Evolutionary conservation across 2,329 filamentous ascomycete genomes (phyloP).

Genomic region (Septoria linicola): DNA sequence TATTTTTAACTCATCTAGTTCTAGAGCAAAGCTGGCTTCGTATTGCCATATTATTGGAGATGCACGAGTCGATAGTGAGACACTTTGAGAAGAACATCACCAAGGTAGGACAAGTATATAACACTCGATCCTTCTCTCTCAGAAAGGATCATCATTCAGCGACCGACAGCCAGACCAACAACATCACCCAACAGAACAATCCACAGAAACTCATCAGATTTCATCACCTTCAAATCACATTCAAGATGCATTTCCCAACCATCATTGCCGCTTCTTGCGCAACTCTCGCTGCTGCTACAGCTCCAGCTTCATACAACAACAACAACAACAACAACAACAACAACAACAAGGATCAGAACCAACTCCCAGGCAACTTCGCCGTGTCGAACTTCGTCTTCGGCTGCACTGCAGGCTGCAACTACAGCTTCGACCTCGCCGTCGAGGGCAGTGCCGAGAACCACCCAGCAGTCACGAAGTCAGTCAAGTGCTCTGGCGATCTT

Average conservation of each 20-base stretch:
- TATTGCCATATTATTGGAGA: not conserved
- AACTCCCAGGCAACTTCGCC: conserved; percentile 21
- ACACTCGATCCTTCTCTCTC: not conserved
- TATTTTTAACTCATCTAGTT: not conserved
- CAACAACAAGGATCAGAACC: not conserved
- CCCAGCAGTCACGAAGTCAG: conserved; percentile 20
- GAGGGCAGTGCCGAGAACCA: conserved; percentile 19
- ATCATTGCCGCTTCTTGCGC: conserved; percentile 25
- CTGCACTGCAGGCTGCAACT: conserved; percentile 29
- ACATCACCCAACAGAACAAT: not conserved
- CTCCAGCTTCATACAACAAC: conserved; percentile 6
- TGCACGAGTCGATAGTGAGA: not conserved
- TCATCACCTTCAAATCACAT: too few species aligned
- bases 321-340: too few species aligned
- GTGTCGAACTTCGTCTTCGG: conserved; percentile 31
- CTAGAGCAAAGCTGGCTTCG: not conserved
- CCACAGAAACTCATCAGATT: conserved; percentile 5
- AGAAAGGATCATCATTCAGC: conserved; percentile 1
- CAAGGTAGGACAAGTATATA: not conserved
- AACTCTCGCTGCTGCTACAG: conserved; percentile 24
- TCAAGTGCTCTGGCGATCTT: conserved; percentile 24
- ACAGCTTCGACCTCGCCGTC: conserved; percentile 26
- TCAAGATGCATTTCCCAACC: conserved; percentile 26
- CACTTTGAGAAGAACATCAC: not conserved
- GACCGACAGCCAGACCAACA: not conserved